phyloP scores from a whole-genome alignment of 495 filamentous ascomycete genomes.

The Pyronema omphalodes region DNA sequence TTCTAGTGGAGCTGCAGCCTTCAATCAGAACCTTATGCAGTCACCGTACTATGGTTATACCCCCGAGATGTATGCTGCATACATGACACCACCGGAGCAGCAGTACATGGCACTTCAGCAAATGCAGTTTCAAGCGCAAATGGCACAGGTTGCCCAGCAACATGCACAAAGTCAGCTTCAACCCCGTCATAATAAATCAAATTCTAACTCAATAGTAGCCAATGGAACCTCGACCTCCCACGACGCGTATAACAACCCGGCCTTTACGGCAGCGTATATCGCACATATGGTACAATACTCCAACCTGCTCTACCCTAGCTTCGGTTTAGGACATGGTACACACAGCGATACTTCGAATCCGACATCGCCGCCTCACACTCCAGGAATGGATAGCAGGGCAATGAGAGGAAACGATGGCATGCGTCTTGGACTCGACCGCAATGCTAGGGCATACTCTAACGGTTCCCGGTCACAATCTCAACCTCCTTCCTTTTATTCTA shows the following conservation, averaged over 20 bases:
- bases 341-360: background rate
- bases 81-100: slow-evolving; percentile 16
- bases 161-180: slow-evolving; percentile 39
- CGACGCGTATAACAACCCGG: background rate
- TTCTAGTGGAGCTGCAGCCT: slow-evolving; percentile 4
- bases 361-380: slow-evolving; percentile 8
- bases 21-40: slow-evolving; percentile 1
- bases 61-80: slow-evolving; percentile 16
- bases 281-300: background rate
- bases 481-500: slow-evolving; percentile 18
- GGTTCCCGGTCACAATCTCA: slow-evolving; percentile 23
- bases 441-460: slow-evolving; percentile 8
- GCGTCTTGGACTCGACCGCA: slow-evolving; percentile 9
- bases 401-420: background rate
- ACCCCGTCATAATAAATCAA: background rate
- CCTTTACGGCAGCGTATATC: background rate
- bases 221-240: background rate
- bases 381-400: slow-evolving; percentile 8
- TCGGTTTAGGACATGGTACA: background rate
- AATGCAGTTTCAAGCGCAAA: slow-evolving; percentile 44
- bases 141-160: slow-evolving; percentile 28
- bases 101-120: slow-evolving; percentile 26
- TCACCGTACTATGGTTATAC: background rate
- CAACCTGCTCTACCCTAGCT: background rate
- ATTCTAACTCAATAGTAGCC: background rate